Evolutionary conservation across 495 filamentous ascomycete species (phyloP).

Genomic region (Pseudoneurospora amorphoporcata): DNA sequence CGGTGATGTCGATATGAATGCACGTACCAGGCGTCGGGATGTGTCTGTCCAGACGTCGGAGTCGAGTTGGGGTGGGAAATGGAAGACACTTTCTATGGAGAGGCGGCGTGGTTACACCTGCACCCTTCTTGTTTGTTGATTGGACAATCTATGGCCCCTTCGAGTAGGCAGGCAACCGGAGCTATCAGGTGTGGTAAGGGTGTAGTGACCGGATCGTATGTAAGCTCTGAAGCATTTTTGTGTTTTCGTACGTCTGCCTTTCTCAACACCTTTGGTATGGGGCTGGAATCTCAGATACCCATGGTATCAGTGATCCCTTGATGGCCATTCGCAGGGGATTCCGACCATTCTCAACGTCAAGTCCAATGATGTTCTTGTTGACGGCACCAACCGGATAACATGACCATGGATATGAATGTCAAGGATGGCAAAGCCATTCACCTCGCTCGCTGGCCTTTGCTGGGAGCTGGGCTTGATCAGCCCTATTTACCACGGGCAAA

Average conservation of each 20-base stretch:
- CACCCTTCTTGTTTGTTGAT: neutral
- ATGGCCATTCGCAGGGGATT: neutral
- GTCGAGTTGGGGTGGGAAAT: neutral
- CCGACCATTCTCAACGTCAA: neutral
- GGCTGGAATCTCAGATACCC: neutral
- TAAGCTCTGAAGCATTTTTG: neutral
- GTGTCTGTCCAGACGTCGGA: neutral
- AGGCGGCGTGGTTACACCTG: neutral
- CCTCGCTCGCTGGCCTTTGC: neutral
- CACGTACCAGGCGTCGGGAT: neutral
- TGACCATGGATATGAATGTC: neutral
- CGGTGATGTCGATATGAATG: neutral
- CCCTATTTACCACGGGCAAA: neutral
- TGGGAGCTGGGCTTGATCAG: neutral
- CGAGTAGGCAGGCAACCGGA: neutral
- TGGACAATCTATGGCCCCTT: neutral
- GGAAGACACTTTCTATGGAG: neutral
- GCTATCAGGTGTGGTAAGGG: neutral
- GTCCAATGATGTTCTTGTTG: neutral
- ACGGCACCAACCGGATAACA: neutral
- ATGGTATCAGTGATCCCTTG: neutral
- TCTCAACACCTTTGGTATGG: neutral
- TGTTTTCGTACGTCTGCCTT: neutral
- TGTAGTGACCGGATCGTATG: neutral
- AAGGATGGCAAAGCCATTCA: neutral